These are phyloP conservation scores for Scedosporium minutisporum DNA, from an alignment of 2,329 filamentous ascomycete species.

Conservation along the genomic window DNA sequence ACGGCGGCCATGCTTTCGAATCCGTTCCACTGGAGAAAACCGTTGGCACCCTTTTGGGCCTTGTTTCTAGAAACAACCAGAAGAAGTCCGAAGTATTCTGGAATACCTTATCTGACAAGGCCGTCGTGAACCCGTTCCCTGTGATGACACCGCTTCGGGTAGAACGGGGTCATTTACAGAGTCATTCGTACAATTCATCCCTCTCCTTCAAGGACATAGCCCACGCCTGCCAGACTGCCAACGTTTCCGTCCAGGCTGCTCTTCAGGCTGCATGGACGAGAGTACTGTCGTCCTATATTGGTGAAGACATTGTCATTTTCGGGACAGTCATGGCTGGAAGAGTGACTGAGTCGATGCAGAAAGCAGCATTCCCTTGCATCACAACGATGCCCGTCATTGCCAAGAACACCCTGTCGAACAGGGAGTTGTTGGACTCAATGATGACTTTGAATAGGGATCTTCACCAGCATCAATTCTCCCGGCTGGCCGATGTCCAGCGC, in stretches of 20 bases:
- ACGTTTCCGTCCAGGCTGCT: slow-evolving; percentile 66
- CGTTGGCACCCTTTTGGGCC: not conserved
- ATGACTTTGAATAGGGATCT: slow-evolving; percentile 56
- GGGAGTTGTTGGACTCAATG: slow-evolving; percentile 49
- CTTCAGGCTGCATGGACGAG: slow-evolving; percentile 72
- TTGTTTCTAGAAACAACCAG: not conserved
- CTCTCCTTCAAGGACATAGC: slow-evolving; percentile 33
- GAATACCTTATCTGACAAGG: slow-evolving; percentile 34
- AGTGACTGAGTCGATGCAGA: slow-evolving; percentile 46
- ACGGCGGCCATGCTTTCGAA: not conserved
- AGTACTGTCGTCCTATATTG: slow-evolving; percentile 65
- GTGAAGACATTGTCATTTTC: slow-evolving; percentile 65
- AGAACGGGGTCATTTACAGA: slow-evolving; percentile 19
- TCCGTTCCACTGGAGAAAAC: slow-evolving; percentile 17
- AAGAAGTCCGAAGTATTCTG: slow-evolving; percentile 45
- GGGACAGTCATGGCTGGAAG: slow-evolving; percentile 74
- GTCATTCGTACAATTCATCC: slow-evolving; percentile 15
- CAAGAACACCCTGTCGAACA: slow-evolving; percentile 42
- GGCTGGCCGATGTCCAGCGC: slow-evolving; percentile 62
- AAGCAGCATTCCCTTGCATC: slow-evolving; percentile 66
- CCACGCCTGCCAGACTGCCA: slow-evolving; percentile 40
- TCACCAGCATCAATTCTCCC: slow-evolving; percentile 61
- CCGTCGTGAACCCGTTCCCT: slow-evolving; percentile 63
- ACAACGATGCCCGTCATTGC: slow-evolving; percentile 67
- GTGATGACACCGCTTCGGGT: slow-evolving; percentile 56